Evolutionary conservation across 495 filamentous ascomycete genomes (phyloP).

Genomic region (Lophium mytilinum): DNA sequence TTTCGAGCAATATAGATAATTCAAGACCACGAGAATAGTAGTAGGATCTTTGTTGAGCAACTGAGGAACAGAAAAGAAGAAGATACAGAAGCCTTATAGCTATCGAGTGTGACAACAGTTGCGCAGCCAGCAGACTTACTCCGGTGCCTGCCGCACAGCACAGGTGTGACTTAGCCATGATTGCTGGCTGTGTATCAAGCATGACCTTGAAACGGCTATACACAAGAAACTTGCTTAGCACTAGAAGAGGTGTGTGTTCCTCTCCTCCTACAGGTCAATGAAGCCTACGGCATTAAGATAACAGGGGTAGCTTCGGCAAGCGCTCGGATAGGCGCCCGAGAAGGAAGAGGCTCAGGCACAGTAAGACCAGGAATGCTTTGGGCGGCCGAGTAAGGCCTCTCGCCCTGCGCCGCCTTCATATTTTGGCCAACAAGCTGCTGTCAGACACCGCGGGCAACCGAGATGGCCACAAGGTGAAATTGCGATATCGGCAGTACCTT

Average conservation of each 20-base stretch:
- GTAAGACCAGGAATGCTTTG: not conserved
- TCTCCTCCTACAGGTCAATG: not conserved
- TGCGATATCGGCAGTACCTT: too few relatives aligned
- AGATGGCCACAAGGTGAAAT: not conserved
- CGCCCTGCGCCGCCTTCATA: not conserved
- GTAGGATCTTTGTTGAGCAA: too few relatives aligned
- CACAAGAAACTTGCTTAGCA: not conserved
- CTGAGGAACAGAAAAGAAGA: not conserved
- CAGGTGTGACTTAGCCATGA: not conserved
- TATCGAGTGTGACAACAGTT: not conserved
- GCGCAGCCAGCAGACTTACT: not conserved
- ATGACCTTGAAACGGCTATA: not conserved
- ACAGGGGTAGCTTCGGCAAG: too few relatives aligned
- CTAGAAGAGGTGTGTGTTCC: not conserved
- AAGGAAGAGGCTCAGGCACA: not conserved
- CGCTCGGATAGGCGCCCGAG: too few relatives aligned
- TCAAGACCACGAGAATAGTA: too few relatives aligned
- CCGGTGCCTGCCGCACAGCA: not conserved
- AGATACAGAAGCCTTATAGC: not conserved
- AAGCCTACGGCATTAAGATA: not conserved
- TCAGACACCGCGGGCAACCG: not conserved
- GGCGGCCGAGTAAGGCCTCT: not conserved
- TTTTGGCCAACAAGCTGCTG: too few relatives aligned
- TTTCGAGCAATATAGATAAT: too few relatives aligned
- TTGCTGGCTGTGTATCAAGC: conserved; percentile 1